Percentiles rank a stretch among this genome's conserved stretches.
Evolutionary conservation across 1,284 basidiomycete species (phyloP).

Genomic region (Coniophora puteana): DNA sequence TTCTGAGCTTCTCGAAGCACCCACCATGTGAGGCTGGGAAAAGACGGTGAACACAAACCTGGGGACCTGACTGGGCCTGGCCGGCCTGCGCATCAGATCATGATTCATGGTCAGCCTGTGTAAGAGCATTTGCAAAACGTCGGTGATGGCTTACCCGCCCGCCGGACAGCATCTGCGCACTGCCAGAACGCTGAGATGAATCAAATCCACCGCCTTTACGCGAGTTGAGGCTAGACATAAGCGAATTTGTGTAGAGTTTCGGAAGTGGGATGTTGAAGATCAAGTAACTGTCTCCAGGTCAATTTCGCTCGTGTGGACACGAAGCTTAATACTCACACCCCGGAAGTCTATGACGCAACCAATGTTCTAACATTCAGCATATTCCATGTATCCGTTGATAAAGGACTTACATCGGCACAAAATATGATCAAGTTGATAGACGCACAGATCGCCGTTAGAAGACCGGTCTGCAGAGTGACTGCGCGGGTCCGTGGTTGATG

Average conservation of each 20-base stretch:
- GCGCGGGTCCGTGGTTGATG: too few relatives aligned
- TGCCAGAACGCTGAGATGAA: too few relatives aligned
- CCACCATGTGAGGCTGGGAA: too few relatives aligned
- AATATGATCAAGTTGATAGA: neutral
- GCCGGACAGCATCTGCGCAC: too few relatives aligned
- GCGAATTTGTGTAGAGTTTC: conserved; percentile 6
- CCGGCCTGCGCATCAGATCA: too few relatives aligned
- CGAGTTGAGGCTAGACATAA: conserved; percentile 2
- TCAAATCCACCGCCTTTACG: too few relatives aligned
- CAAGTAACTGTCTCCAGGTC: conserved; percentile 1
- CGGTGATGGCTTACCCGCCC: too few relatives aligned
- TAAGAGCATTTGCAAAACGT: too few relatives aligned
- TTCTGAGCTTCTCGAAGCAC: too few relatives aligned
- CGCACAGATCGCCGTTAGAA: conserved; percentile 1
- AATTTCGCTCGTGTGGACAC: neutral
- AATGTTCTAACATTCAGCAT: neutral
- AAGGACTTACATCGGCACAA: neutral
- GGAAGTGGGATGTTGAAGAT: conserved; percentile 3
- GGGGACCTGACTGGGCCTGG: too few relatives aligned
- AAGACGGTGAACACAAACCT: too few relatives aligned
- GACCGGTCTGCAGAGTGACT: conserved; percentile 3
- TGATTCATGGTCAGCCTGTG: too few relatives aligned
- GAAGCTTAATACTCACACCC: neutral
- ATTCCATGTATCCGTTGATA: neutral
- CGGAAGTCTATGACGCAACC: neutral